Evolutionary conservation across 495 filamentous ascomycete genomes (phyloP).

Genomic region (Lasiosphaeris hirsuta): DNA sequence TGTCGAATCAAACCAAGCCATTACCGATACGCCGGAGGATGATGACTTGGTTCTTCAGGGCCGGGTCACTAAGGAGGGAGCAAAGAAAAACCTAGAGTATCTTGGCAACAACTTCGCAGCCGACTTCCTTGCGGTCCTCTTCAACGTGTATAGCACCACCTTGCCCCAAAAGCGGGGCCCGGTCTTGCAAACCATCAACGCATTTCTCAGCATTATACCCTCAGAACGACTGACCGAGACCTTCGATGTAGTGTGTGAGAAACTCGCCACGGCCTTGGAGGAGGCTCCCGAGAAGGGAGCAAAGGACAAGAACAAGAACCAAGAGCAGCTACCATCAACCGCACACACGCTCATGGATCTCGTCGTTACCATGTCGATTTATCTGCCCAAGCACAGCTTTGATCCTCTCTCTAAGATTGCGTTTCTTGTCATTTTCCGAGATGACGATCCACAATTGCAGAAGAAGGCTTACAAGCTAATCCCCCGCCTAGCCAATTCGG

Average conservation of each 20-base stretch:
- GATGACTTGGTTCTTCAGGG: slow-evolving; percentile 68
- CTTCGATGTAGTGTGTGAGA: slow-evolving; percentile 75
- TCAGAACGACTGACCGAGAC: slow-evolving; percentile 75
- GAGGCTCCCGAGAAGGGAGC: slow-evolving; percentile 51
- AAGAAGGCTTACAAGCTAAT: slow-evolving; percentile 99
- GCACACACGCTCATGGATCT: slow-evolving; percentile 94
- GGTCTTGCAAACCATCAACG: slow-evolving; percentile 89
- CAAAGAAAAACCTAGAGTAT: slow-evolving; percentile 73
- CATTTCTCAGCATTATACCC: slow-evolving; percentile 82
- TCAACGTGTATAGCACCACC: slow-evolving; percentile 97
- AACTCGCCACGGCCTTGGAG: slow-evolving; percentile 74
- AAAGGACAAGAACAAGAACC: slow-evolving; percentile 57
- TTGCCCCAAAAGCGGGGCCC: slow-evolving; percentile 86
- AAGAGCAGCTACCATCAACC: slow-evolving; percentile 81
- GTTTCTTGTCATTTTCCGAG: slow-evolving; percentile 68
- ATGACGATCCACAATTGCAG: slow-evolving; percentile 86
- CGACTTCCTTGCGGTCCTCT: slow-evolving; percentile 88
- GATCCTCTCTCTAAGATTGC: slow-evolving; percentile 78
- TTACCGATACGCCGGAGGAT: slow-evolving; percentile 56
- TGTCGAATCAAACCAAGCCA: slow-evolving; percentile 84
- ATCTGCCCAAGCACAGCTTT: slow-evolving; percentile 82
- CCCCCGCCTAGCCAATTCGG: slow-evolving; percentile 77
- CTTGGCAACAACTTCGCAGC: slow-evolving; percentile 68
- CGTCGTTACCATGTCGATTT: slow-evolving; percentile 89
- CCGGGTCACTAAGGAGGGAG: slow-evolving; percentile 69